Base-by-base conservation (phyloP, 2,329 filamentous ascomycete genomes). In the Alternaria burnsii region DNA sequence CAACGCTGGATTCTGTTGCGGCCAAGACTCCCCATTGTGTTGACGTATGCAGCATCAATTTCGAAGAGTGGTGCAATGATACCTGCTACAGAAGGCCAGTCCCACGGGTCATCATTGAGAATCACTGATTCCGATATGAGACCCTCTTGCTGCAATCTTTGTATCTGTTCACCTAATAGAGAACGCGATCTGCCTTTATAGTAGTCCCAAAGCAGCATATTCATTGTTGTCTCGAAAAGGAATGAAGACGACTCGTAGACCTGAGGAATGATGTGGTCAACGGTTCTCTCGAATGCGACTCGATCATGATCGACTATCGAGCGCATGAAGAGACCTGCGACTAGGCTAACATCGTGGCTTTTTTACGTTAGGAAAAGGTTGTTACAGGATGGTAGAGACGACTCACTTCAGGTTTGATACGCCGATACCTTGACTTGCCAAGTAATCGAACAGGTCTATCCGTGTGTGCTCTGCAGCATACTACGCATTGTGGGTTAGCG, bases 351-450 rank as follows among this genome's bases (percentile, higher is more conserved):
- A 14, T 60, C 47, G 43, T 60, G 44, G 11, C 41, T 52, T 7
- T 4, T 42, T 6, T 16, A 8, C 18, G 46, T 46, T n/a, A 54
- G 41, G 7, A 18, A 36, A 18, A 8, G 6, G 16, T 11, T 14
- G 16, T 12, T 14, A 22, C 11, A 32, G 30, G 11, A 41, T 11
- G 8, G 1, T 18, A 40, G 24, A 3, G 1, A 4, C 36, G 30
- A 6, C 61, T 57, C 46, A 66, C 65, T 62, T 60, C 4, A 60
- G 48, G 12, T 32, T 52, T 20, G 54, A 58, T 24, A 54, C 22
- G 0, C 63, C 63, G 6, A 66, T 46, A 12, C 66, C 63, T 52
- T 68, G 63, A 30, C 18, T 59, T 22, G 64, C 59, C 22, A 68
- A 40, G 44, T 64, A 66, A 40, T 61, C 30, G 3, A 68, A 30